phyloP scores from a whole-genome alignment of 2,329 filamentous ascomycete species.

The Sclerotinia glacialis region DNA sequence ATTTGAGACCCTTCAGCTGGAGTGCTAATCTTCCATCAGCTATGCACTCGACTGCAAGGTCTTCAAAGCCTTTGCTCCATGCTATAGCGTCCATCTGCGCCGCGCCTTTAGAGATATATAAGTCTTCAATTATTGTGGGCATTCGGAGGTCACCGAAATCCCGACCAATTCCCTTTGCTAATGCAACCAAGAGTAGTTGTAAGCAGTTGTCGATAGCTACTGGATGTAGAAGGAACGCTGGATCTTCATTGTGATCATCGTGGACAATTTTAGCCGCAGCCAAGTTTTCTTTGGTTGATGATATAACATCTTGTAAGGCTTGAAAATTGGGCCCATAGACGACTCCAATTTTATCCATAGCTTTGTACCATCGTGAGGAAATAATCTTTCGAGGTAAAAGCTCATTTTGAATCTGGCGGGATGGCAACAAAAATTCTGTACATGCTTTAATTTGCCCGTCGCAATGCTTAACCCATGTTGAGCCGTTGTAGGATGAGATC shows the following conservation, averaged over 20 bases:
- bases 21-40: background rate
- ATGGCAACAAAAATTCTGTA: slow-evolving; percentile 19
- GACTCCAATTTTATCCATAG: slow-evolving; percentile 29
- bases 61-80: background rate
- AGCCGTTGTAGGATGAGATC: slow-evolving; percentile 34
- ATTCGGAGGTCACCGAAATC: background rate
- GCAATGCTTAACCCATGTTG: slow-evolving; percentile 38
- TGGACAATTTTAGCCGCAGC: background rate
- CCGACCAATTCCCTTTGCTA: background rate
- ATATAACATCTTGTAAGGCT: slow-evolving; percentile 23
- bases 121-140: slow-evolving; percentile 3
- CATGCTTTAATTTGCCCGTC: slow-evolving; percentile 25
- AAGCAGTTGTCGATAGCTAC: background rate
- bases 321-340: slow-evolving; percentile 31
- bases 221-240: background rate
- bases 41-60: background rate
- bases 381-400: background rate
- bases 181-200: background rate
- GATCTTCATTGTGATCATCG: background rate
- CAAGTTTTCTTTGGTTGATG: background rate
- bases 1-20: slow-evolving; percentile 3
- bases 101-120: background rate
- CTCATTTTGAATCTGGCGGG: slow-evolving; percentile 5
- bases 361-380: background rate
- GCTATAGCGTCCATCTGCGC: background rate